These are phyloP conservation scores for Talaromyces sp. DNA, from an alignment of 2,329 filamentous ascomycete species.

Conservation along the genomic window DNA sequence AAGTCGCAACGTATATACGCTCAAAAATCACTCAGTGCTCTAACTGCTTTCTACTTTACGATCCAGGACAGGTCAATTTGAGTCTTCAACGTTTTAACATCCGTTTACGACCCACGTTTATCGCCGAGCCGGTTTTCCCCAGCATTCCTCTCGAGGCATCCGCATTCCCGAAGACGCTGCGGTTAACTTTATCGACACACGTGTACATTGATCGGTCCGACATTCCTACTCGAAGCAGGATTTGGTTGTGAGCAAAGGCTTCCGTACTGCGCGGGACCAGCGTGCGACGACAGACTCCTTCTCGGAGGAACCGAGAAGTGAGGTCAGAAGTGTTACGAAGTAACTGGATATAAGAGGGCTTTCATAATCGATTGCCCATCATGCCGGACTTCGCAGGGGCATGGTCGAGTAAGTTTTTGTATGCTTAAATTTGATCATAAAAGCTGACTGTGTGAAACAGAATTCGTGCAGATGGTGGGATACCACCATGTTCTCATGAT, in stretches of 20 bases:
- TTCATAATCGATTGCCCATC: constrained; percentile 10
- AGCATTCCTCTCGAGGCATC: background rate
- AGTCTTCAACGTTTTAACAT: background rate
- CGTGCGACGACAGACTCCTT: constrained; percentile 11
- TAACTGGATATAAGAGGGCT: background rate
- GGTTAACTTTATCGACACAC: constrained; percentile 5
- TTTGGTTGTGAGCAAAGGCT: constrained; percentile 15
- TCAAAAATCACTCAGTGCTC: background rate
- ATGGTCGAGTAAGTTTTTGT: constrained; percentile 28
- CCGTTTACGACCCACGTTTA: background rate
- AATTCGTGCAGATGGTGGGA: constrained; percentile 57
- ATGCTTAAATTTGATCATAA: background rate
- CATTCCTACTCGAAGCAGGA: background rate
- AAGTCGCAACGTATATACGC: background rate
- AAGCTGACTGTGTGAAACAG: constrained; percentile 23
- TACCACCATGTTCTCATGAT: constrained; percentile 95
- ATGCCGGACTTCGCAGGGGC: constrained; percentile 16
- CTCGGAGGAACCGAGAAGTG: constrained; percentile 32
- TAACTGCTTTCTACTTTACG: background rate
- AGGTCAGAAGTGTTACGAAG: constrained; percentile 15
- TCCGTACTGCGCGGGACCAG: constrained; percentile 17
- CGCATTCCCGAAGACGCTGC: background rate
- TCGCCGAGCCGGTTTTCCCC: background rate
- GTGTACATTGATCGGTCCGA: constrained; percentile 2
- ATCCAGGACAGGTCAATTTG: background rate